These are phyloP conservation scores for Rhodotorula kratochvilovae DNA, from an alignment of 768 basidiomycete species.

Conservation along the genomic window DNA sequence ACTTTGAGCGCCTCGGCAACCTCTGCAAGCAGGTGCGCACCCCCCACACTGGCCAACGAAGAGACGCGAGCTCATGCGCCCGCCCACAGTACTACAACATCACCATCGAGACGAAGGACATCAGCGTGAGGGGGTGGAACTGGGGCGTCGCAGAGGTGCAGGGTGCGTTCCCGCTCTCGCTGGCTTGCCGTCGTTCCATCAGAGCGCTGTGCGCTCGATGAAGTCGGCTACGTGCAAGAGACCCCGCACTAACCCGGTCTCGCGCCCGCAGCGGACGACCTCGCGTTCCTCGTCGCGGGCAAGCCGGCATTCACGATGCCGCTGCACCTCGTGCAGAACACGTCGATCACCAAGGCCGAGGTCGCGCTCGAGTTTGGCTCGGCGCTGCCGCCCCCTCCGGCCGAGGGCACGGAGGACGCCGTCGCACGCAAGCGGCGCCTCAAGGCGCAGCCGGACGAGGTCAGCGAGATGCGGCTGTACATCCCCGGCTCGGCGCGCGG, in stretches of 20 bases:
- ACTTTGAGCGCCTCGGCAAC: conserved; percentile 77
- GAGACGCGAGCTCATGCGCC: no score
- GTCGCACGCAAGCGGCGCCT: conserved; percentile 34
- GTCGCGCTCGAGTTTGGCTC: conserved; percentile 87
- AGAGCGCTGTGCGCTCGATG: no score
- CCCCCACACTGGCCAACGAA: no score
- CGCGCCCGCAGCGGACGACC: conserved; percentile 66
- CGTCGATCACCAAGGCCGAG: conserved; percentile 94
- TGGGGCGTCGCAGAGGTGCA: conserved; percentile 95
- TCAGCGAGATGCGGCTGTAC: conserved; percentile 83
- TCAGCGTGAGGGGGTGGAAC: conserved; percentile 92
- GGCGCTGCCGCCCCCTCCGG: conserved; percentile 28
- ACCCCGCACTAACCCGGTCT: not conserved
- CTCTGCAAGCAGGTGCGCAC: conserved; percentile 60
- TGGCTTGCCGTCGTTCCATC: not conserved
- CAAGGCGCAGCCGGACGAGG: conserved; percentile 40
- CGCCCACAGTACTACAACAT: conserved; percentile 64
- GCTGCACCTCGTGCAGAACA: conserved; percentile 79
- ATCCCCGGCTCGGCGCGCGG: conserved; percentile 74
- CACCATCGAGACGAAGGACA: conserved; percentile 77
- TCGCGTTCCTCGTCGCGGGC: conserved; percentile 83
- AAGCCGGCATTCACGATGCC: conserved; percentile 87
- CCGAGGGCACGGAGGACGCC: conserved; percentile 21
- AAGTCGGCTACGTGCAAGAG: no score
- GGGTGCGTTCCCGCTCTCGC: conserved; percentile 54